Evolutionary conservation across 495 filamentous ascomycete genomes (phyloP), one percentile per base, ranked within the genome.

Genomic region (Aspergillus saccharolyticus): DNA sequence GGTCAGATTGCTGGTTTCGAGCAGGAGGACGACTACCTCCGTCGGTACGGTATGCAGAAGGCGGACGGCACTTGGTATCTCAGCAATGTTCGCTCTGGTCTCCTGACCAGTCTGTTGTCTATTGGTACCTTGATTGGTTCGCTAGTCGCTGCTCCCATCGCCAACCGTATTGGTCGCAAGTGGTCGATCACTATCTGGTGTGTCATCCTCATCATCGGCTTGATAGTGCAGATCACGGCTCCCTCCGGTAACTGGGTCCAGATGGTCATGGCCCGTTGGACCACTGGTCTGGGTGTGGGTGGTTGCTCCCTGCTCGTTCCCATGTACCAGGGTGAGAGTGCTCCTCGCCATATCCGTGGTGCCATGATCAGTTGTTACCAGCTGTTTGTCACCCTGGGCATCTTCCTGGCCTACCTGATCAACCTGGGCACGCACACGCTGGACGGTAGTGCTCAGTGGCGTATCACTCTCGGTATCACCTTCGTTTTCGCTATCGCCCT

Each of bases 311-410:
- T 91, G 16, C 66, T 84, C 4, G 83, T 90, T 0, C 87, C 87
- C 51, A 85, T 90, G 80, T 90, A 88, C 68, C 84, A 87, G 70
- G 81, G 83, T 55, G 87, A 90, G 69, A 86, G 83, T 52, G 82
- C 80, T 16, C 85, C 85, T 4, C 74, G 77, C 56, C 80, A 85
- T 47, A 76, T 90, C 57, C 83, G 87, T 61, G 86, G 85, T 66
- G 74, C 87, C 44, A 76, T 89, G 58, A 82, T 89, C 54, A 73
- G 79, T 80, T 73, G 78, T 75, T 94, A 96, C 74, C 90, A 95
- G 72, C 82, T 95, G 1, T 91, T 94, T 70, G 89, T 96, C 73
- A 93, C 90, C 9, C 71, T 91, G 42, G 90, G 90, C 57, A 95
- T 93, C 70, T 89, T 90, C 74, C 77, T 85, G 7, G 86, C 89